Evolutionary conservation across 1,284 basidiomycete genomes (phyloP), one percentile per base, ranked within the genome.

Genomic region (Moniliella sp.): DNA sequence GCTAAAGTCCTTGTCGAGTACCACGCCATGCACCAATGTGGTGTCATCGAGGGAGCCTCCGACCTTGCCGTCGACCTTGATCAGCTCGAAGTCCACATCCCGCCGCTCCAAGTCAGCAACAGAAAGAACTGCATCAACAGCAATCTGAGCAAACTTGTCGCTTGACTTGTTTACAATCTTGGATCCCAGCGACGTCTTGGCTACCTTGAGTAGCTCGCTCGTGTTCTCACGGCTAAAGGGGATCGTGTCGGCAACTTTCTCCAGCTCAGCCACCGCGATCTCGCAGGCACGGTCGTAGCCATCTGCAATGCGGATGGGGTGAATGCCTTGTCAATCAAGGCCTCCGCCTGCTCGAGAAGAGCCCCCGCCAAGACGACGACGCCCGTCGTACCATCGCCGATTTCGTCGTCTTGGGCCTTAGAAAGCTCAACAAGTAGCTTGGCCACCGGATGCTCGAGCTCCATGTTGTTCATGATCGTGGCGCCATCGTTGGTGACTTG

Each of bases 91-190:
- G 38, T 81, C 77, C 15, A 99, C 88, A 61, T 97, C 88, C 39
- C 75, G 74, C 36, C 91, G 76, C 45, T 86, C 75, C 33, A 97
- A 69, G 61, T 97, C 88, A 10, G 88, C 88, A 7, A 97, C 91
- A 0, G 78, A 74, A 27, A 97, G 67, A 9, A 97, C 88, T 12
- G 88, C 81, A 52, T 97, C 86, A 27, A 94, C 83, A 12, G 91
- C 91, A 48, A 97, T 97, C 63, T 84, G 74, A 11, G 91, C 84
- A 62, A 94, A 97, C 57, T 88, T 80, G 48, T 74, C 69, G 57
- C 81, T 79, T 45, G 88, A 84, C 66, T 91, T 93, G 28, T 86
- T 94, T 33, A 97, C 88, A 50, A 97, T 97, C 70, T 97, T 97
- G 66, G 77, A 82, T 15, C 88, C 88, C 32, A 97, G 69, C 66